phyloP scores from a whole-genome alignment of 1,139 yeast species.

The Suzukiozyma palmioleophila region DNA sequence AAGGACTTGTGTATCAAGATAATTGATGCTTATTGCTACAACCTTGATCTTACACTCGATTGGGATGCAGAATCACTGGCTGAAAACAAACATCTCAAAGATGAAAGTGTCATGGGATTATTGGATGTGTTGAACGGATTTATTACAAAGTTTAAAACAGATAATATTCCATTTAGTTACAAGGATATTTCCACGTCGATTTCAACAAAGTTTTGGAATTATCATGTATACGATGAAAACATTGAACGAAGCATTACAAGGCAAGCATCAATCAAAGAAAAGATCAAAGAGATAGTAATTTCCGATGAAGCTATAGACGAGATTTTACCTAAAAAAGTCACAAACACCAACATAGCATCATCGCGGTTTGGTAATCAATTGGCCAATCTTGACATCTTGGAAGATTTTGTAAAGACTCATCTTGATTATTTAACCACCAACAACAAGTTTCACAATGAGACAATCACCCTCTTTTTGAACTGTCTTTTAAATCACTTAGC shows the following conservation, averaged over 20 bases:
- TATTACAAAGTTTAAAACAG: slow-evolving; percentile 11
- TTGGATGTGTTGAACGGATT: slow-evolving; percentile 31
- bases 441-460: slow-evolving; percentile 14
- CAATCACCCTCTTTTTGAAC: slow-evolving; percentile 29
- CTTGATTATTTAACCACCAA: slow-evolving; percentile 17
- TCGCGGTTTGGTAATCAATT: slow-evolving; percentile 30
- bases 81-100: slow-evolving; percentile 11
- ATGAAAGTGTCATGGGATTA: slow-evolving; percentile 24
- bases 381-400: slow-evolving; percentile 24
- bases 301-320: slow-evolving; percentile 12
- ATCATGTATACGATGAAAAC: slow-evolving; percentile 20
- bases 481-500: slow-evolving; percentile 36
- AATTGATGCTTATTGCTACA: slow-evolving; percentile 36
- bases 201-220: slow-evolving; percentile 27
- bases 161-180: slow-evolving; percentile 14
- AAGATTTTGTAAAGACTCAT: slow-evolving; percentile 22
- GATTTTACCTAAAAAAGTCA: slow-evolving; percentile 15
- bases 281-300: slow-evolving; percentile 11
- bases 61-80: slow-evolving; percentile 9
- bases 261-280: slow-evolving; percentile 6
- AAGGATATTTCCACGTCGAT: slow-evolving; percentile 28
- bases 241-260: slow-evolving; percentile 12
- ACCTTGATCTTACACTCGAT: slow-evolving; percentile 9
- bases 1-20: slow-evolving; percentile 31
- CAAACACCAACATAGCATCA: slow-evolving; percentile 18